Conservation (phyloP, 1,139 yeast genomes). For the Magnusiomyces sp. region DNA sequence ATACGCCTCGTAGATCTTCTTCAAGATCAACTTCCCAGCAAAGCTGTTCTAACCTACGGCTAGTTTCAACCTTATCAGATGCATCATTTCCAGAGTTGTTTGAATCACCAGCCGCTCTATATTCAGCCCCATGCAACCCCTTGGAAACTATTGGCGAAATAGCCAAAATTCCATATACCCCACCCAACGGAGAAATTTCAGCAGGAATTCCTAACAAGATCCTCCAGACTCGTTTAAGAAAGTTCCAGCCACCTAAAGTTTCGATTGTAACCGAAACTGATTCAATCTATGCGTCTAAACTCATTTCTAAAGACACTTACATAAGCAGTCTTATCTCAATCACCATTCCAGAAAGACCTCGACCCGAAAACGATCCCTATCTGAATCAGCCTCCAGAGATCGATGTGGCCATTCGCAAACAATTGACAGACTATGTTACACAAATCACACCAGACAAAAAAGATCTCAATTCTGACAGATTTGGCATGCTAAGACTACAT, state of each 20-base stretch:
- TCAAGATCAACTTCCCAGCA: no score
- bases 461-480: conserved; percentile 13
- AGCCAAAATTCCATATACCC: no score
- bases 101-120: no score
- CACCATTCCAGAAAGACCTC: conserved; percentile 7
- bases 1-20: no score
- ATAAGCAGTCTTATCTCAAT: conserved; percentile 13
- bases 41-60: no score
- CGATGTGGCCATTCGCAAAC: conserved; percentile 4
- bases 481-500: conserved; percentile 20
- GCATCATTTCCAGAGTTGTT: no score
- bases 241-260: conserved; percentile 14
- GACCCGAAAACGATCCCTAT: conserved; percentile 7
- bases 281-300: conserved; percentile 7
- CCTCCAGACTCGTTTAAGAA: conserved; percentile 10
- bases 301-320: conserved; percentile 8
- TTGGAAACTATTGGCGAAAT: no score
- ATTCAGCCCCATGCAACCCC: no score
- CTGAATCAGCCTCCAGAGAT: not conserved
- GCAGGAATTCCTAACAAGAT: conserved; percentile 12
- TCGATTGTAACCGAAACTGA: conserved; percentile 18
- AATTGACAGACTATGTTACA: conserved; percentile 8
- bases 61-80: no score
- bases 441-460: conserved; percentile 17
- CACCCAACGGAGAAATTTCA: conserved; percentile 7